Percentiles rank a stretch among this genome's conserved stretches.
Conservation (phyloP, 225 moss, liverwort and hornwort genomes). For the Bryoerythrophyllum caledonicum region DNA sequence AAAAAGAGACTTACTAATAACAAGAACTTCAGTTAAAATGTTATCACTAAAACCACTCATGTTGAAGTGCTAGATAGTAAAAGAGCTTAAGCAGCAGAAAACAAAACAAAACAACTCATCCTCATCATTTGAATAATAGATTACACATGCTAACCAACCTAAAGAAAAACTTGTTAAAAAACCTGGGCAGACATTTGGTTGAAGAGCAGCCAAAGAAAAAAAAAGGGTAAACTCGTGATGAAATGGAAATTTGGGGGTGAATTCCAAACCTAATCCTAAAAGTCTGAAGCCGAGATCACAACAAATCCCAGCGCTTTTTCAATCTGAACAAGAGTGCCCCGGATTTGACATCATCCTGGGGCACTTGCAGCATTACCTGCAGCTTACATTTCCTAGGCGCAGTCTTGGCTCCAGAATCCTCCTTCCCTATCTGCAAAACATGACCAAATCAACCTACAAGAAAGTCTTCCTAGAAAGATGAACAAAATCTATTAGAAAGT, state of each 20-base stretch:
- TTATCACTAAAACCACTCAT: no score
- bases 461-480: no score
- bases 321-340: conserved; percentile 80
- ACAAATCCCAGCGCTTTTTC: conserved; percentile 97
- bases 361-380: conserved; percentile 97
- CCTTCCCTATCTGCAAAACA: conserved; percentile 75
- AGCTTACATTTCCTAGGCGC: conserved; percentile 93
- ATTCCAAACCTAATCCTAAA: conserved; percentile 18
- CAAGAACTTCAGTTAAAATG: background rate
- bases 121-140: no score
- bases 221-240: background rate
- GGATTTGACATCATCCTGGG: conserved; percentile 70
- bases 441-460: background rate
- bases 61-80: no score
- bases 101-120: background rate
- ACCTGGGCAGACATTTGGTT: background rate
- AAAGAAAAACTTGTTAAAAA: no score
- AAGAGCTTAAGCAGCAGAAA: background rate
- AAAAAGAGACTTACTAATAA: background rate
- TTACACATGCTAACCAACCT: no score
- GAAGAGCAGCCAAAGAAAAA: background rate
- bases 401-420: conserved; percentile 88
- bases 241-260: conserved; percentile 19
- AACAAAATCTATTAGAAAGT: no score
- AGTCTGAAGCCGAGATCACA: conserved; percentile 19